Base-by-base conservation (phyloP, 768 basidiomycete species). In the Russula ochroleuca region DNA sequence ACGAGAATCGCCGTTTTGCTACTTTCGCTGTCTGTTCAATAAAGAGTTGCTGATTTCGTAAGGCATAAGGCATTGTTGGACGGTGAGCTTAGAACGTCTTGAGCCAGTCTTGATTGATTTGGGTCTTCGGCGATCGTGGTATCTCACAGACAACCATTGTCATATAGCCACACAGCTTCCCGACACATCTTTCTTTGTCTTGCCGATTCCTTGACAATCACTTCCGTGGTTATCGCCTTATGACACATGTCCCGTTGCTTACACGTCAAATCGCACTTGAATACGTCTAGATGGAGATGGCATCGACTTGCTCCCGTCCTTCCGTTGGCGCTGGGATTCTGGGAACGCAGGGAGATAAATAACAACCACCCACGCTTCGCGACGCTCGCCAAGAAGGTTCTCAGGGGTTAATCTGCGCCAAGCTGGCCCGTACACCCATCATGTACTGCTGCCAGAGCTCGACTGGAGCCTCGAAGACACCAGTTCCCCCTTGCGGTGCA, bases 191-290 rank as follows among this genome's bases (percentile, higher is more conserved):
- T 93, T 94, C 77, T 93, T 93, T 72, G 89, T 89, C 23, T 92
- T 90, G 5, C 91, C 92, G 3, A 90, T 90, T 63, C 92, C 92
- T 15, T 79, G 93, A 23, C 92, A 93, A 92, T 93, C 59, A 87
- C 90, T 0, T 91, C 92, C 9, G 92, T 93, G 90, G 89, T 93
- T 63, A 92, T 94, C 64, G 79, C 93, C n/a, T 92, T 87, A 70
- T 91, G 92, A 1, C 88, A 88, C 70, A 91, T 91, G 82, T 90
- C 87, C 8, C 83, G 84, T 58, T 88, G 87, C 64, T 92, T 31
- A 74, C 86, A 2, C 80, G 79, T 43, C 78, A 84, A 61, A 81
- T 83, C 43, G 90, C 87, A 41, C 77, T 90, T 33, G 88, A 92
- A 74, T 92, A 94, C 70, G 81, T 93, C 40, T 90, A 87, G 85